phyloP scores from a whole-genome alignment of 768 basidiomycete genomes.

The Suillus spraguei region DNA sequence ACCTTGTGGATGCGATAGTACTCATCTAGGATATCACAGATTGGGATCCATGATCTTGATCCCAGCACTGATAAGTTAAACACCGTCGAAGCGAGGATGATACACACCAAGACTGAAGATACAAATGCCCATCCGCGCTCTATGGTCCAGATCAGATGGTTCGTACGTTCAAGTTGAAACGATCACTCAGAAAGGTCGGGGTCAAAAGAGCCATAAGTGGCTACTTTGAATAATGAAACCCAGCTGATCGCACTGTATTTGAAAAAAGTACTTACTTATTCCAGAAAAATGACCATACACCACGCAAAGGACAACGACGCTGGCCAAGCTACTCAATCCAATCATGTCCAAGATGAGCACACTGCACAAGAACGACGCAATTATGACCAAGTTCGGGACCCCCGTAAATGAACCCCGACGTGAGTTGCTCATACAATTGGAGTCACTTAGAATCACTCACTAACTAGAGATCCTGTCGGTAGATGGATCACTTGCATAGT shows the following conservation, averaged over 20 bases:
- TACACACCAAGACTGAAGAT: slow-evolving; percentile 44
- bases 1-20: too few relatives aligned
- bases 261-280: slow-evolving; percentile 31
- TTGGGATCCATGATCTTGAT: too few relatives aligned
- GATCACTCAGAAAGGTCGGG: slow-evolving; percentile 38
- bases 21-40: too few relatives aligned
- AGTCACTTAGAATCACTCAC: slow-evolving; percentile 53
- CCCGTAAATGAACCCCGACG: slow-evolving; percentile 45
- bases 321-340: slow-evolving; percentile 38
- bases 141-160: slow-evolving; percentile 8
- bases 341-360: slow-evolving; percentile 48
- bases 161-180: background rate
- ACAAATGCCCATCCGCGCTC: slow-evolving; percentile 47
- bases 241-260: background rate
- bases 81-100: background rate
- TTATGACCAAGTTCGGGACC: slow-evolving; percentile 43
- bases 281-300: slow-evolving; percentile 56
- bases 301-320: slow-evolving; percentile 43
- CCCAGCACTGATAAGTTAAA: background rate
- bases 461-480: slow-evolving; percentile 35
- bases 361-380: slow-evolving; percentile 34
- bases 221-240: slow-evolving; percentile 17
- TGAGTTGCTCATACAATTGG: slow-evolving; percentile 51
- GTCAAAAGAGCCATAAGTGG: slow-evolving; percentile 48
- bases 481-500: slow-evolving; percentile 4